These are phyloP conservation scores for Elongisporangium senticosum DNA, from an alignment of 352 stramenopile species.

Conservation along the genomic window DNA sequence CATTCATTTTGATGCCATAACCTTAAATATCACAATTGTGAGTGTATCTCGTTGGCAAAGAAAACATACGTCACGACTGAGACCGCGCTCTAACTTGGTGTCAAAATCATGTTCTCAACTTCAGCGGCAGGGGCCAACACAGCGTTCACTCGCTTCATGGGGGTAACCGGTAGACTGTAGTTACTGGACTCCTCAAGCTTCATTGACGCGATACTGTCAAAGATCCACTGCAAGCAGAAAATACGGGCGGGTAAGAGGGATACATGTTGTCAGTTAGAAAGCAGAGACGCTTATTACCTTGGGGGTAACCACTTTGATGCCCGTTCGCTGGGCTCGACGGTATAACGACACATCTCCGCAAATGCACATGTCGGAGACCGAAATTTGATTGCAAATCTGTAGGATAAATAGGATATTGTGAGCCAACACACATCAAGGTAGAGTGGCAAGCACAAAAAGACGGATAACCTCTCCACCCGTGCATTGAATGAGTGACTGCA, in stretches of 20 bases:
- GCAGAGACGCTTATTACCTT: constrained; percentile 33
- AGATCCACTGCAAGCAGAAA: constrained; percentile 41
- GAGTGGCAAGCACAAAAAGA: background rate
- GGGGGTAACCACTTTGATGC: constrained; percentile 50
- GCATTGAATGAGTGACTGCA: constrained; percentile 69
- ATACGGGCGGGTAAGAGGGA: background rate
- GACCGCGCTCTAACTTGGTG: constrained; percentile 10
- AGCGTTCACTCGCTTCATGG: constrained; percentile 10
- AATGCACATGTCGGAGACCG: constrained; percentile 52
- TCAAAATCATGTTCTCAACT: constrained; percentile 22
- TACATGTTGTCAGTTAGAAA: background rate
- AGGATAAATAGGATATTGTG: background rate
- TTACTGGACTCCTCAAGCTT: constrained; percentile 42
- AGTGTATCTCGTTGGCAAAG: background rate
- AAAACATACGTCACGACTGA: constrained; percentile 11
- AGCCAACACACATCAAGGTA: background rate
- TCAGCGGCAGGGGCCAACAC: constrained; percentile 10
- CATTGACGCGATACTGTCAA: constrained; percentile 70
- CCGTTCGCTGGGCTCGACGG: constrained; percentile 45
- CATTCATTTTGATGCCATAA: too few species aligned
- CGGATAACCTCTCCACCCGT: constrained; percentile 60
- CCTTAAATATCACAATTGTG: background rate
- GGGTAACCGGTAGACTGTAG: constrained; percentile 14
- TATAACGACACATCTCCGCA: constrained; percentile 60
- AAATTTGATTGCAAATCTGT: constrained; percentile 74